A percentile compares a stretch with the other conserved stretches of the same genome.
These are phyloP conservation scores for Boletus rubropictus DNA, from an alignment of 768 basidiomycete genomes.

Conservation along the genomic window DNA sequence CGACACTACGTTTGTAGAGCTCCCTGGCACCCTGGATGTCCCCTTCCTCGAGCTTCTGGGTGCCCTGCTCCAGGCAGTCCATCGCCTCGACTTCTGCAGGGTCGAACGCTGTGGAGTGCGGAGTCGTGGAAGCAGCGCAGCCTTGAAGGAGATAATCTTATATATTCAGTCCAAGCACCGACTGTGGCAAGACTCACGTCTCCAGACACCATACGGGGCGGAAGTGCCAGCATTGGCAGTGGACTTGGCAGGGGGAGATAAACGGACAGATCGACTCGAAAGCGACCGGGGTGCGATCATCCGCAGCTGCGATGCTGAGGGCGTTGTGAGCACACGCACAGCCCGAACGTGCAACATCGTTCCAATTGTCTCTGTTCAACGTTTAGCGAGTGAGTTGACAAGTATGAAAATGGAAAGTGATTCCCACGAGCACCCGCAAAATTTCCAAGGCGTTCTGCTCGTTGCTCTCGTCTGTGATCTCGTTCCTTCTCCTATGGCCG, in stretches of 20 bases:
- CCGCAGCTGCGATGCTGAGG: conserved; percentile 22
- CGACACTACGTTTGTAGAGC: conserved; percentile 71
- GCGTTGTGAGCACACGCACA: conserved; percentile 22
- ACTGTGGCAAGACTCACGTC: conserved; percentile 25
- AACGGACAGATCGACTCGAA: conserved; percentile 20
- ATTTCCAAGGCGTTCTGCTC: conserved; percentile 19
- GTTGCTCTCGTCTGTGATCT: conserved; percentile 16
- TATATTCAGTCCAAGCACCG: conserved; percentile 2
- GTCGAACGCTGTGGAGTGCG: conserved; percentile 76
- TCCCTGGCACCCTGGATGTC: conserved; percentile 74
- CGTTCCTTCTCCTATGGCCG: conserved; percentile 25
- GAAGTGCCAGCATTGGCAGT: conserved; percentile 3
- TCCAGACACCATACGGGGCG: conserved; percentile 13
- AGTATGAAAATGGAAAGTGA: conserved; percentile 2
- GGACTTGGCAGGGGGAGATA: conserved; percentile 18
- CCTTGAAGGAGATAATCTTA: conserved; percentile 34
- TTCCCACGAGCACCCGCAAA: conserved; percentile 24
- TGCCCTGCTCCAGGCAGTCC: conserved; percentile 76
- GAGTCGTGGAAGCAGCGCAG: conserved; percentile 75
- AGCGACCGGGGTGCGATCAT: conserved; percentile 15
- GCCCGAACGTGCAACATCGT: conserved; percentile 17
- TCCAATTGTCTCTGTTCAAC: conserved; percentile 29
- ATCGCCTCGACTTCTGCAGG: conserved; percentile 78
- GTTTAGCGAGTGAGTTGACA: conserved; percentile 5
- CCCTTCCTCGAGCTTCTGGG: conserved; percentile 79